These are phyloP conservation scores for Fusarium algeriense DNA, from an alignment of 2,329 filamentous ascomycete genomes.

Conservation along the genomic window DNA sequence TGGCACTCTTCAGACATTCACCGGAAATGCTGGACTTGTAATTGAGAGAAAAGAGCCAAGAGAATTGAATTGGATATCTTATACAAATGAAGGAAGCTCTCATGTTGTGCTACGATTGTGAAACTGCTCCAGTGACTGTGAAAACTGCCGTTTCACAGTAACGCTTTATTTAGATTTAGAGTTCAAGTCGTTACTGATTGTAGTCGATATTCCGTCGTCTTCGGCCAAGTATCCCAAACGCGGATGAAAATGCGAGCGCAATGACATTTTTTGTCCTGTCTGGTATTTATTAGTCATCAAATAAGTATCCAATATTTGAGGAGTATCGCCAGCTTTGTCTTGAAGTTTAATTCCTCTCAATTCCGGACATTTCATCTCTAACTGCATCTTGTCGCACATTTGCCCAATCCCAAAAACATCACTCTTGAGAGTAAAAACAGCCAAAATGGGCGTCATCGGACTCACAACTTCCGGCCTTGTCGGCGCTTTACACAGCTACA, in stretches of 20 bases:
- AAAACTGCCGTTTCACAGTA: not conserved
- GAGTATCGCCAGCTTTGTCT: conserved; percentile 10
- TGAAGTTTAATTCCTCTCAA: not conserved
- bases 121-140: not conserved
- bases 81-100: not conserved
- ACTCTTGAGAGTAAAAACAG: conserved; percentile 35
- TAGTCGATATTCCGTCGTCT: not conserved
- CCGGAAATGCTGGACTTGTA: no score
- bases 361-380: not conserved
- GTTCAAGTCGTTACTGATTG: conserved; percentile 12
- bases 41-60: no score
- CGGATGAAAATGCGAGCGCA: not conserved
- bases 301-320: not conserved
- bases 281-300: conserved; percentile 12
- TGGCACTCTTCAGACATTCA: not conserved
- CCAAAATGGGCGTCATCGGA: conserved; percentile 52
- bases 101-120: not conserved
- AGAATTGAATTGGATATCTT: not conserved
- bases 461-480: conserved; percentile 54
- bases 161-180: not conserved
- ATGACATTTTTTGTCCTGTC: conserved; percentile 10
- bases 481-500: conserved; percentile 61
- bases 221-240: conserved; percentile 22
- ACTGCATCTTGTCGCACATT: not conserved
- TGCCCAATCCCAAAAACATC: not conserved